A percentile compares a stretch with the other conserved stretches of the same genome.
Conservation (phyloP, 345 rosid species). For the Camelina hispida region DNA sequence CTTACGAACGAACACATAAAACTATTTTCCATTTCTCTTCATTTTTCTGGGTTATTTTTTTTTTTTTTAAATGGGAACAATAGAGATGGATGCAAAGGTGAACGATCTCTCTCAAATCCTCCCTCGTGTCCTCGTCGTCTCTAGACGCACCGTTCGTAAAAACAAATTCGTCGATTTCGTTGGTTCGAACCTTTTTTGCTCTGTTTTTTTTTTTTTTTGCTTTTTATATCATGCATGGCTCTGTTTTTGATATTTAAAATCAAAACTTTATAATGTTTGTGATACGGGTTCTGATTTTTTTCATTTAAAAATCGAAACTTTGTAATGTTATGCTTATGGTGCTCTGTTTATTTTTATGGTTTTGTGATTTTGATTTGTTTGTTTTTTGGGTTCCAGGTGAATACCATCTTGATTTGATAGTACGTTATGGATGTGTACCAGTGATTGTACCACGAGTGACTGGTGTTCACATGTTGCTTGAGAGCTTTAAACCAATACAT, state of each 20-base stretch:
- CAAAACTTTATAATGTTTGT: conserved; percentile 5
- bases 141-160: conserved; percentile 66
- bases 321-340: background rate
- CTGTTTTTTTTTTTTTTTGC: background rate
- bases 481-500: conserved; percentile 75
- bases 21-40: conserved; percentile 4
- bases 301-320: conserved; percentile 13
- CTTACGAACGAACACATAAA: conserved; percentile 30
- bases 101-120: conserved; percentile 58
- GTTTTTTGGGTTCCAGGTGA: conserved; percentile 50
- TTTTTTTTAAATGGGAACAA: background rate
- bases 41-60: background rate
- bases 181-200: conserved; percentile 40
- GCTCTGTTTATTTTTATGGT: background rate
- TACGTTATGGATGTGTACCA: conserved; percentile 66
- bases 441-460: conserved; percentile 70
- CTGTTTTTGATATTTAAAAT: conserved; percentile 10
- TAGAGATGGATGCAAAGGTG: conserved; percentile 29
- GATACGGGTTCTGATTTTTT: conserved; percentile 33
- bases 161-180: conserved; percentile 72
- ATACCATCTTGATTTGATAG: conserved; percentile 70
- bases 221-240: conserved; percentile 29
- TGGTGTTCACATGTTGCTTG: conserved; percentile 64
- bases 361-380: background rate
- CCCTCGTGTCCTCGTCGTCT: conserved; percentile 68